Base-by-base conservation (phyloP, 352 stramenopile species). In the Globisporangium cylindrosporum region DNA sequence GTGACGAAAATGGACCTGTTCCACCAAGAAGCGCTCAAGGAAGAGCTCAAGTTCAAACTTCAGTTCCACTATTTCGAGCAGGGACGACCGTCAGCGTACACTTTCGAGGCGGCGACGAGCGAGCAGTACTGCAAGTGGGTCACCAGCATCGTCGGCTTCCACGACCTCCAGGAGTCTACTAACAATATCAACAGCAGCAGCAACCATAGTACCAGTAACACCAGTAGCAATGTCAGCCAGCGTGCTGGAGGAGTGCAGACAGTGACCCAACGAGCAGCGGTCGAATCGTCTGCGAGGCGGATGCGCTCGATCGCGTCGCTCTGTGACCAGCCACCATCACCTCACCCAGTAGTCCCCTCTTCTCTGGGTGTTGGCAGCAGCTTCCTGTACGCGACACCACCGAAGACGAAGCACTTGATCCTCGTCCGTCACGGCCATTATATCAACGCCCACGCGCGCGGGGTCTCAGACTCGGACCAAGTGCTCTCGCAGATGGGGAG, bases 361-460 rank as follows among this genome's bases (percentile, higher is more conserved):
- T 41, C 55, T 25, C 53, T 57, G 20, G 57, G 24, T n/a, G 43
- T 72, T 24, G 58, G 80, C 36, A 77, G 72, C 43, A 76, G 73
- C 14, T 82, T 92, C 5, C 66, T 90, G 51, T 89, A 81, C 63
- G 70, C 82, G 1, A 76, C 79, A 24, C 78, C 78, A 27, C 81
- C 86, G 22, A 80, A 82, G 59, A 90, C 78, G 36, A 88, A 87
- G 22, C 84, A 94, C 69, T 78, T 95, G 34, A 82, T 95, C 41
- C 64, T 95, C 24, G 72, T 93, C 10, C 87, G 87, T 34, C 87
- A 95, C 59, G 87, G 87, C 12, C 87, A 95, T 59, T 95, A 95
- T 67, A 79, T 93, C 24, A 93, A 93, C 67, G 87, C 87, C 1
- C 81, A 93, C 58, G 71, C 78, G 36, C 85, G 79, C 36, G 71